Base-by-base conservation (phyloP, 1,284 basidiomycete genomes). In the Sanghuangporus sanghuang region DNA sequence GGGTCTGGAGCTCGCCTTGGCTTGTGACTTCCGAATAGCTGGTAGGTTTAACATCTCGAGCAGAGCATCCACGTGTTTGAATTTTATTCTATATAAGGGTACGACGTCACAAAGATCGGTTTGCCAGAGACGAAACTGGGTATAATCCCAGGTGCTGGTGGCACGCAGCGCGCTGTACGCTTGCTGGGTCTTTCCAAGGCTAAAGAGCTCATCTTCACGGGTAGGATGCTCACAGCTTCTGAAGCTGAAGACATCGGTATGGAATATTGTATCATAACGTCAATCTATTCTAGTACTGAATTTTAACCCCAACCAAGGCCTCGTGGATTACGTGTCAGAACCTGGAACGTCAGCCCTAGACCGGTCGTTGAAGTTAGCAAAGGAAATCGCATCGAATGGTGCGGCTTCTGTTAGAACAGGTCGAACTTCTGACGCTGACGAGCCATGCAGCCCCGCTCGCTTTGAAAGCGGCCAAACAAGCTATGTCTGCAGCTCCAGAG, bases 71-170 rank as follows among this genome's bases (percentile, higher is more conserved):
- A 39, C n/a, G 16, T 38, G 39, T 61, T 44, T 48, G 44, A 18
- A 56, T 62, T 67, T 21, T 63, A 58, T 35, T 36, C 68, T 80
- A 77, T 72, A 48, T 32, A 9, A 85, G 85, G 80, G 0, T 73
- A 76, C 66, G 76, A 77, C 36, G 90, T 90, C 18, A 85, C 85
- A 40, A 91, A 90, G 74, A 88, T 96, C 56, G 91, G 92, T 2
- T 76, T 96, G 12, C 92, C 93, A 2, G 93, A 96, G 75, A 89
- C 87, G 2, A 84, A 87, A 61, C 81, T 96, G 21, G 95, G 94
- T 5, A 97, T 98, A 68, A 97, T 98, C 63, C 95, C 95, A 12
- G 95, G 95, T 56, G 95, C 93, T n/a, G 94, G 95, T 2, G 95
- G 95, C 1, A 98, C 95, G 0, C 94, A 96, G 71, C 83, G 96